Conservation (phyloP, 2,329 filamentous ascomycete genomes). For the Penicillium sumatraense region DNA sequence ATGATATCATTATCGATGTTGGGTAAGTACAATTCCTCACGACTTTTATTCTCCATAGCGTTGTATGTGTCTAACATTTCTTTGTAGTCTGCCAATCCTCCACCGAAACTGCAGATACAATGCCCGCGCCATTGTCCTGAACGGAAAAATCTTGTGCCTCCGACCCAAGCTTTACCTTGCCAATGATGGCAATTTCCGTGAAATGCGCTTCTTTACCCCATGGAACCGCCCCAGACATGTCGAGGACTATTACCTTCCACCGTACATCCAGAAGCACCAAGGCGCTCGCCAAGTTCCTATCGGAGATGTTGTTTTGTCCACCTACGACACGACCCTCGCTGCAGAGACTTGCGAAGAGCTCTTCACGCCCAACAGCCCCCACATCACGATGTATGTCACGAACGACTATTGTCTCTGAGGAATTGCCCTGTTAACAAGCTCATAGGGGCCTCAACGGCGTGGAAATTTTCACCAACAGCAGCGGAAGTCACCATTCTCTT, state of each 20-base stretch:
- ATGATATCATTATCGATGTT: constrained; percentile 70
- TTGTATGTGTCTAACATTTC: neutral
- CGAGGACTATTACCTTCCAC: constrained; percentile 65
- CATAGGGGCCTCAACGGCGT: constrained; percentile 10
- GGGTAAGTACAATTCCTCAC: constrained; percentile 36
- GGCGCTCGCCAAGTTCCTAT: constrained; percentile 65
- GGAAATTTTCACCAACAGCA: constrained; percentile 5
- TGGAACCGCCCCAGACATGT: constrained; percentile 62
- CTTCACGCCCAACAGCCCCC: constrained; percentile 57
- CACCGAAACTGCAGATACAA: constrained; percentile 54
- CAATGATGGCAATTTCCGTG: constrained; percentile 70
- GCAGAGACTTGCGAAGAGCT: constrained; percentile 72
- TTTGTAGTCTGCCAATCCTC: constrained; percentile 57
- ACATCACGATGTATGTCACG: constrained; percentile 11
- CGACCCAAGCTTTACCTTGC: constrained; percentile 73
- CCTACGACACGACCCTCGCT: constrained; percentile 66
- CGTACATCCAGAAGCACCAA: constrained; percentile 43
- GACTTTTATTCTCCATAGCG: neutral
- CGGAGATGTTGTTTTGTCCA: constrained; percentile 69
- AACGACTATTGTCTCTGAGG: rapidly evolving
- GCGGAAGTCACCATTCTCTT: neutral
- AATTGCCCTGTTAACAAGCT: neutral
- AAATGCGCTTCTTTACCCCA: constrained; percentile 66
- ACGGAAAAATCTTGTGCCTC: constrained; percentile 72
- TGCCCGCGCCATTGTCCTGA: constrained; percentile 59